These are phyloP conservation scores for Talaromyces sp. DNA, from an alignment of 2,329 filamentous ascomycete species.

Conservation along the genomic window DNA sequence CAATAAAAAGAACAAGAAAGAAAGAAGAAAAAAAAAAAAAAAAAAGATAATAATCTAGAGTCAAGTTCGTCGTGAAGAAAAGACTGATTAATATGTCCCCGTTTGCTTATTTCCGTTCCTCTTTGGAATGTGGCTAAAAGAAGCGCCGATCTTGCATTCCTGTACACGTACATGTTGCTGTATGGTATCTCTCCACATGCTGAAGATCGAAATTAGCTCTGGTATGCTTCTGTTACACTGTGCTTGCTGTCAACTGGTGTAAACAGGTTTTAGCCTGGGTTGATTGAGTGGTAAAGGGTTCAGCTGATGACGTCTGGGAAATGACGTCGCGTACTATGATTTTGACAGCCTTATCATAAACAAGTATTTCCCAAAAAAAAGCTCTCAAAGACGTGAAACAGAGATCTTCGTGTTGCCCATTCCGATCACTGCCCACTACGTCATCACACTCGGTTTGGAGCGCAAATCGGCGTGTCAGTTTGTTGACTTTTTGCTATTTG, in stretches of 20 bases:
- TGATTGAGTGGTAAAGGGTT: neutral
- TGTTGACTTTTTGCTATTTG: neutral
- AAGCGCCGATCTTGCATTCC: constrained; percentile 2
- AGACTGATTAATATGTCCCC: neutral
- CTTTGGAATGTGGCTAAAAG: neutral
- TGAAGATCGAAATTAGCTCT: neutral
- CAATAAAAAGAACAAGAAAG: neutral
- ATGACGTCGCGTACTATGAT: neutral
- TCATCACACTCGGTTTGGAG: neutral
- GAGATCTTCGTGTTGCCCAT: too few relatives aligned
- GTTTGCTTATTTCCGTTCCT: neutral
- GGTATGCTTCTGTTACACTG: neutral
- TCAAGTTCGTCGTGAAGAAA: neutral
- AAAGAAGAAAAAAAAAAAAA: neutral
- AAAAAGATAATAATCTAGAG: neutral
- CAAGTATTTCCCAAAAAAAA: too few relatives aligned
- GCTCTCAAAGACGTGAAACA: too few relatives aligned
- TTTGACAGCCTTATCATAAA: neutral
- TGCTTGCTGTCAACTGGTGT: neutral
- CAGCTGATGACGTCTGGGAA: neutral
- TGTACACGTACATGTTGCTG: neutral
- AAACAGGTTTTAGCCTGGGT: neutral
- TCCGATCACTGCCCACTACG: too few relatives aligned
- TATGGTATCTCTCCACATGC: neutral
- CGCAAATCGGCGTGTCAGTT: neutral